These are phyloP conservation scores for Mycena latifolia DNA, from an alignment of 768 basidiomycete genomes.

Conservation along the genomic window DNA sequence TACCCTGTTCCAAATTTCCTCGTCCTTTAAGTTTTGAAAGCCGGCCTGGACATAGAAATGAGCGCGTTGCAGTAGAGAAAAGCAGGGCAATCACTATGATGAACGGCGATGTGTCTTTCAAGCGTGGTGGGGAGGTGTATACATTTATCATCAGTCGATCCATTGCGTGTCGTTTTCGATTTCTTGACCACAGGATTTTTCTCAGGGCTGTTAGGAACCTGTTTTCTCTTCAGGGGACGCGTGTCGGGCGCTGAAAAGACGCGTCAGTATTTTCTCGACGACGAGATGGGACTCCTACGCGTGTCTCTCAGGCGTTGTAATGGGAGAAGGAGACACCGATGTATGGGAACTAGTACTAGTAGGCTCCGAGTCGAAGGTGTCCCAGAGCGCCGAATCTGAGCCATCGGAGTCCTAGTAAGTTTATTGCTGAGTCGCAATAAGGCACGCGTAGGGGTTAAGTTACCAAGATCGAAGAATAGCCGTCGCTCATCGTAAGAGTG, in stretches of 20 bases:
- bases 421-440: no score
- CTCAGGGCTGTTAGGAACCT: not conserved
- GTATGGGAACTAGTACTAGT: not conserved
- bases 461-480: no score
- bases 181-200: not conserved
- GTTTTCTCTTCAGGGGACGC: conserved; percentile 17
- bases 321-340: not conserved
- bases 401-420: not conserved
- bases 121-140: not conserved
- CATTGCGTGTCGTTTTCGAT: not conserved
- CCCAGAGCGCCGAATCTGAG: conserved; percentile 15
- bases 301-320: not conserved
- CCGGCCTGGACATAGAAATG: conserved; percentile 15
- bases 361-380: conserved; percentile 6
- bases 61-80: not conserved
- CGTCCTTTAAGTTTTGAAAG: conserved; percentile 10
- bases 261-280: not conserved
- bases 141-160: not conserved
- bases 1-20: not conserved
- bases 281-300: not conserved
- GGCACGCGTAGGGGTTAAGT: no score
- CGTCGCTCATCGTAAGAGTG: not conserved
- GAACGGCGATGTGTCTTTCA: not conserved
- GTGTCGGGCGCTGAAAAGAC: not conserved
- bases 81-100: conserved; percentile 14